A percentile compares a stretch with the other conserved stretches of the same genome.
phyloP scores from a whole-genome alignment of 2,329 filamentous ascomycete species.

The Chrysoporthe austroafricana region DNA sequence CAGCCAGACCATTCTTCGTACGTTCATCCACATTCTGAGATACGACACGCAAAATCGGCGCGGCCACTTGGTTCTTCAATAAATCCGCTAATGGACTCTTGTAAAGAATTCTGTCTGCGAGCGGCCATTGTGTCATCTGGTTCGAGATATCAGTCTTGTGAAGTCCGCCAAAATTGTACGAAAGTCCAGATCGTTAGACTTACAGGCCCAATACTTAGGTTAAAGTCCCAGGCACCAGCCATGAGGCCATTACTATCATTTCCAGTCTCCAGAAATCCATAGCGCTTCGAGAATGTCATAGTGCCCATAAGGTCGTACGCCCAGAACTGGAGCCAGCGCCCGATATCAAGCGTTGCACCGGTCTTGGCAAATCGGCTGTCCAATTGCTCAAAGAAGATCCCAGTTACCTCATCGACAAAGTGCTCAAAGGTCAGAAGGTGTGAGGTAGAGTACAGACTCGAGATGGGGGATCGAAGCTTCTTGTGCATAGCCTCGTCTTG shows the following conservation, averaged over 20 bases:
- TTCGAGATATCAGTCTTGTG: constrained; percentile 14
- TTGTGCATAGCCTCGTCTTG: constrained; percentile 18
- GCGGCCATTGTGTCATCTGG: constrained; percentile 40
- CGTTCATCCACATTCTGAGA: constrained; percentile 11
- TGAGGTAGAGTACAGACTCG: constrained; percentile 11
- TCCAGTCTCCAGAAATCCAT: constrained; percentile 37
- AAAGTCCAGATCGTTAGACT: constrained; percentile 20
- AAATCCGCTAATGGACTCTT: constrained; percentile 42
- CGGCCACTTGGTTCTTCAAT: constrained; percentile 41
- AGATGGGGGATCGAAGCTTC: constrained; percentile 11
- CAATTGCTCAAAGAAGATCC: constrained; percentile 44
- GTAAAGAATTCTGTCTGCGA: constrained; percentile 6
- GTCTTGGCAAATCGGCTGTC: constrained; percentile 22
- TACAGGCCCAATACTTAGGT: constrained; percentile 33
- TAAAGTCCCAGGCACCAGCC: constrained; percentile 31
- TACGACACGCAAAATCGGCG: constrained; percentile 50
- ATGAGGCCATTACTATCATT: constrained; percentile 36
- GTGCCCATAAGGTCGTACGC: constrained; percentile 40
- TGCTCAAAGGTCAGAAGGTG: constrained; percentile 11
- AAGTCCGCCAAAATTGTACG: not conserved
- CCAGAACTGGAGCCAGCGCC: constrained; percentile 38
- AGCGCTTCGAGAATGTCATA: constrained; percentile 37
- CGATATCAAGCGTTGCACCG: constrained; percentile 27
- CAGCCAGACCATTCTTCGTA: not conserved
- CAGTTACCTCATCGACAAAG: constrained; percentile 8